Evolutionary conservation across 805 yeast genomes (phyloP).

Genomic region (Metschnikowia cerradonensis): DNA sequence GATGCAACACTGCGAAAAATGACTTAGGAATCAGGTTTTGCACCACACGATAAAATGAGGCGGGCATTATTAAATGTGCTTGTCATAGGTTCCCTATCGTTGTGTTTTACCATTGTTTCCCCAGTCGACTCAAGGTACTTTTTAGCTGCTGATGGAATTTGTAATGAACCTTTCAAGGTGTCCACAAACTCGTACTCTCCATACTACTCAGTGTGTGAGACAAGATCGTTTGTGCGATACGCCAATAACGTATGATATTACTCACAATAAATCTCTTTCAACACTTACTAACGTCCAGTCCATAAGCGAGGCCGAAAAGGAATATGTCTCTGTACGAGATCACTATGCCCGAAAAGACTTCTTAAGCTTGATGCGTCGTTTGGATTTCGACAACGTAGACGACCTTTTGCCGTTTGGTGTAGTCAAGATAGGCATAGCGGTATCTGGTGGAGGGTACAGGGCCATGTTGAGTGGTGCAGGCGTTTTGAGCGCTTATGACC

Average conservation of each 20-base stretch:
- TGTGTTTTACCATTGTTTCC: not conserved
- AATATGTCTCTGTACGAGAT: constrained; percentile 28
- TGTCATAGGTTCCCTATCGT: not conserved
- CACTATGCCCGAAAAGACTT: constrained; percentile 27
- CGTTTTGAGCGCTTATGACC: constrained; percentile 47
- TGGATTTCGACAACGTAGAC: not conserved
- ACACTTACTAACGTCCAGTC: constrained; percentile 5
- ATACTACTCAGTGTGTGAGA: constrained; percentile 10
- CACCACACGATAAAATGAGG: not conserved
- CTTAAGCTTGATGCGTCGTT: constrained; percentile 22
- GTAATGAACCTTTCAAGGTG: not conserved
- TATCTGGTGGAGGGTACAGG: constrained; percentile 54
- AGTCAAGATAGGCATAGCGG: constrained; percentile 35
- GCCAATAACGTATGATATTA: constrained; percentile 11
- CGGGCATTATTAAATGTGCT: not conserved
- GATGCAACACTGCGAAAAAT: not conserved
- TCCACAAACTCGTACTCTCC: constrained; percentile 12
- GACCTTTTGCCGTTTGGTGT: constrained; percentile 6
- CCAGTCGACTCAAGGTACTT: not conserved
- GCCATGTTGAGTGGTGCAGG: constrained; percentile 62
- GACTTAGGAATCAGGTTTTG: not conserved
- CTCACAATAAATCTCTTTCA: not conserved
- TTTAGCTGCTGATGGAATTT: not conserved
- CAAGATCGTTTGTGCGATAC: constrained; percentile 8
- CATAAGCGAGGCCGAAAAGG: constrained; percentile 17